Conservation (phyloP, 192 early-diverging fungal species). For the Kickxella alabastrina region DNA sequence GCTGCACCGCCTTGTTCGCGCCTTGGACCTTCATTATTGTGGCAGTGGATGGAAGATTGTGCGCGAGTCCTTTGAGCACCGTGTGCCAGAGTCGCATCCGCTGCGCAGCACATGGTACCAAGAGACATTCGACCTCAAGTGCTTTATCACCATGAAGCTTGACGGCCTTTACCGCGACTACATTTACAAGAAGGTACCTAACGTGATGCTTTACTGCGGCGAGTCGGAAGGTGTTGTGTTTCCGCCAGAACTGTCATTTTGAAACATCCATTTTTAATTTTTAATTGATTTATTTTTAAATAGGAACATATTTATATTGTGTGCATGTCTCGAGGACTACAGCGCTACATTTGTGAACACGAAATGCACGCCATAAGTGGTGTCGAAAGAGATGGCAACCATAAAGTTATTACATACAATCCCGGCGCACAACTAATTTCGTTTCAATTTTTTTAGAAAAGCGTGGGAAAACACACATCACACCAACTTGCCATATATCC, state of each 20-base stretch:
- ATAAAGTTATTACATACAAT: too few relatives aligned
- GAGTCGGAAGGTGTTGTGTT: slow-evolving; percentile 26
- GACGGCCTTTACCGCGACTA: slow-evolving; percentile 64
- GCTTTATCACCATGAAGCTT: slow-evolving; percentile 65
- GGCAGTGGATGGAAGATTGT: slow-evolving; percentile 60
- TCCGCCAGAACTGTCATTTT: not conserved
- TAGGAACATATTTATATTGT: not conserved
- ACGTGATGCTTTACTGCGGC: slow-evolving; percentile 38
- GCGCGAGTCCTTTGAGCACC: slow-evolving; percentile 45
- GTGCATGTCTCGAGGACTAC: too few relatives aligned
- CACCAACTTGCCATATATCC: too few relatives aligned
- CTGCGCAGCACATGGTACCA: slow-evolving; percentile 53
- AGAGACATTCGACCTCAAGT: slow-evolving; percentile 53
- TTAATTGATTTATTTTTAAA: not conserved
- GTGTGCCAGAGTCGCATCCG: slow-evolving; percentile 48
- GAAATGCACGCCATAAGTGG: too few relatives aligned
- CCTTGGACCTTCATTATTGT: slow-evolving; percentile 56
- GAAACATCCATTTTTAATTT: too few relatives aligned
- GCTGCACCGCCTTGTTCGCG: slow-evolving; percentile 58
- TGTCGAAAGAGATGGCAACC: too few relatives aligned
- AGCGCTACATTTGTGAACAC: too few relatives aligned
- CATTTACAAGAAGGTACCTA: slow-evolving; percentile 44
- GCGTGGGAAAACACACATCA: too few relatives aligned
- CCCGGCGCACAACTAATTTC: too few relatives aligned
- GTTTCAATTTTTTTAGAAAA: too few relatives aligned